These are phyloP conservation scores for Rhynchospora pubera DNA, from an alignment of 176 grass and related monocot species.

Conservation along the genomic window DNA sequence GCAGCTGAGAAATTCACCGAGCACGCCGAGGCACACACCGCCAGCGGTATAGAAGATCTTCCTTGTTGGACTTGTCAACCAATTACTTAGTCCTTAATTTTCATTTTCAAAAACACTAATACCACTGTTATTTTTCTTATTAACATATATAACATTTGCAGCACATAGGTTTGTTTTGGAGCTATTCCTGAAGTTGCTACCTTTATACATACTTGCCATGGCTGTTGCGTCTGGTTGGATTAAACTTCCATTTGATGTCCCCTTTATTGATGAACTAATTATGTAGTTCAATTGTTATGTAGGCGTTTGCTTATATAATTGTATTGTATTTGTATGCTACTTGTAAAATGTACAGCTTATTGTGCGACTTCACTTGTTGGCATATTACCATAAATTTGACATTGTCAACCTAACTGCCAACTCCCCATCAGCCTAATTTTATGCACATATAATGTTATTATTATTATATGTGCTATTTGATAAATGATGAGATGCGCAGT, in stretches of 20 bases:
- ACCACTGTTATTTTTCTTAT: not conserved
- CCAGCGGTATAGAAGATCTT: conserved; percentile 25
- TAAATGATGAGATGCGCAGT: too few relatives aligned
- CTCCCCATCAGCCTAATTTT: not conserved
- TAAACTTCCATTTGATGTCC: conserved; percentile 77
- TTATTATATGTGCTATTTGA: too few relatives aligned
- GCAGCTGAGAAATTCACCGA: conserved; percentile 68
- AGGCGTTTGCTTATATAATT: not conserved
- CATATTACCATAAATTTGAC: not conserved
- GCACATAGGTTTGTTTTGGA: conserved; percentile 57
- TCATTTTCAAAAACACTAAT: too few relatives aligned
- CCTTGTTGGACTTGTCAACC: not conserved
- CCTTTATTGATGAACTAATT: conserved; percentile 54
- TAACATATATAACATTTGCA: conserved; percentile 27
- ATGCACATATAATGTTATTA: not conserved
- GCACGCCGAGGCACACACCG: conserved; percentile 43
- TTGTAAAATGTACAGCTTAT: not conserved
- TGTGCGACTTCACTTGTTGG: not conserved
- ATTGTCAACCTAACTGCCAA: not conserved
- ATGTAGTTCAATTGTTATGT: conserved; percentile 35
- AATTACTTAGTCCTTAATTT: too few relatives aligned
- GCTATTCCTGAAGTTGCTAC: conserved; percentile 63
- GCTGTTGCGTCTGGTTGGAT: conserved; percentile 55
- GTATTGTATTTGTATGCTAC: not conserved
- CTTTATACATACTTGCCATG: conserved; percentile 59